Evolutionary conservation across 139 green algal genomes (phyloP), one percentile per base, ranked within the genome.

Genomic region (Chlamydomonas eustigma): DNA sequence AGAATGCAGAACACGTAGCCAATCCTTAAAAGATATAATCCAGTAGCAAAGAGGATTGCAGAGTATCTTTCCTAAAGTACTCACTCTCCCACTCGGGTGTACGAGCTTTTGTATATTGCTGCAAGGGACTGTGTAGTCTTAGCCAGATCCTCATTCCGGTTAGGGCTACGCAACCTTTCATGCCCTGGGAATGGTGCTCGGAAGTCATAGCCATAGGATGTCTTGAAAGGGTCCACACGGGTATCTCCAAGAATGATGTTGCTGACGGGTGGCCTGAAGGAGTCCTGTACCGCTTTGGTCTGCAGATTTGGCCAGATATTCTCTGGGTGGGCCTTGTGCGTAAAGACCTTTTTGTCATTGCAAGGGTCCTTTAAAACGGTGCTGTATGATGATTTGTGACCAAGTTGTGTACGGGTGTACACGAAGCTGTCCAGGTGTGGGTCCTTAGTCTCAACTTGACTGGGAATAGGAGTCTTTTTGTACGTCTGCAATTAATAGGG

Each of bases 21-120:
- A 18, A 63, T 63, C 22, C 50, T 30, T 63, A 63, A 63, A 18
- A 63, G 22, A 63, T 63, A 24, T 63, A 24, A 24, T 18, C 50
- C 24, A 30, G 50, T 63, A 24, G 50, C 50, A 24, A 63, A 30
- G 50, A 24, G 50, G 18, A 24, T 63, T 63, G 50, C 50, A 63
- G 22, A 63, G 22, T 63, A 24, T 63, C 22, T 63, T 63, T 18
- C 50, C 22, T 70, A 28, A 8, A 28, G 25, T 8, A 83, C 88
- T 80, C 74, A 94, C 89, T 93, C 86, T 78, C 88, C 88, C 5
- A 93, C 88, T 25, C 90, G 83, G 75, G 91, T 90, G 83, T 87
- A 92, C 30, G 84, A 81, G 38, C 71, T 84, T 38, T 51, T 76
- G 79, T 93, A 94, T 51, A 91, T 85, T 51, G 86, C 83, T 37